A percentile compares a stretch with the other conserved stretches of the same genome.
phyloP scores from a whole-genome alignment of 1,284 basidiomycete genomes.

The Thelephora terrestris region DNA sequence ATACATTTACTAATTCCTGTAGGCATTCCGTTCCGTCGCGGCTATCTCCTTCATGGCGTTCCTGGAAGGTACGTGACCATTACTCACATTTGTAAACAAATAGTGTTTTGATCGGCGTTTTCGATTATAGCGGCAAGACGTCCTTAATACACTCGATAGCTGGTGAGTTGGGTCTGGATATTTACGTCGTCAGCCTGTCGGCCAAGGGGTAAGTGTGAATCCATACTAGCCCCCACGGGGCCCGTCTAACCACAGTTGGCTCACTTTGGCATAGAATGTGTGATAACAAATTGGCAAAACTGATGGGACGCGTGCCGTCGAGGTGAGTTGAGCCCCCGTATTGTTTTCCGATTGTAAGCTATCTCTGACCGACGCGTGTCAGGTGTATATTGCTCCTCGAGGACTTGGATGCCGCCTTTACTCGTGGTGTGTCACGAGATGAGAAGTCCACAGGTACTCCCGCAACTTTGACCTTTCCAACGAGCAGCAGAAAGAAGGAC shows the following conservation, averaged over 20 bases:
- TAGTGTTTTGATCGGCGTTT: constrained; percentile 12
- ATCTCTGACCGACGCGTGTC: constrained; percentile 3
- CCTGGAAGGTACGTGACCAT: constrained; percentile 55
- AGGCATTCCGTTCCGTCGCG: constrained; percentile 81
- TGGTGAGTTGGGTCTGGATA: constrained; percentile 77
- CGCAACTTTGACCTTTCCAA: constrained; percentile 29
- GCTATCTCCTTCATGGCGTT: constrained; percentile 76
- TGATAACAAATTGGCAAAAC: constrained; percentile 71
- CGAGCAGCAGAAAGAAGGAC: constrained; percentile 26
- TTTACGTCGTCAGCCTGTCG: constrained; percentile 79
- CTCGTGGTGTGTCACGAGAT: constrained; percentile 73
- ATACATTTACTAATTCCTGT: constrained; percentile 7
- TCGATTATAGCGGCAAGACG: constrained; percentile 57
- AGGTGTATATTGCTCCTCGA: constrained; percentile 84
- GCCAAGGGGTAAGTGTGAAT: constrained; percentile 56
- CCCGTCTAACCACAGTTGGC: constrained; percentile 5
- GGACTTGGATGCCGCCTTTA: constrained; percentile 81
- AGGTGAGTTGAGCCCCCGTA: constrained; percentile 35
- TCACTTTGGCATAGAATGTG: constrained; percentile 51
- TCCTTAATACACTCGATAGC: constrained; percentile 79
- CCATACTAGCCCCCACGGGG: constrained; percentile 1
- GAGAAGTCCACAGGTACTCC: constrained; percentile 65
- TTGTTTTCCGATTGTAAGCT: constrained; percentile 9
- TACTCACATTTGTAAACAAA: constrained; percentile 9
- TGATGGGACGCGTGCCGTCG: constrained; percentile 77